Evolutionary conservation across 2,329 filamentous ascomycete genomes (phyloP).

Genomic region (Neophaeococcomyces aloes): DNA sequence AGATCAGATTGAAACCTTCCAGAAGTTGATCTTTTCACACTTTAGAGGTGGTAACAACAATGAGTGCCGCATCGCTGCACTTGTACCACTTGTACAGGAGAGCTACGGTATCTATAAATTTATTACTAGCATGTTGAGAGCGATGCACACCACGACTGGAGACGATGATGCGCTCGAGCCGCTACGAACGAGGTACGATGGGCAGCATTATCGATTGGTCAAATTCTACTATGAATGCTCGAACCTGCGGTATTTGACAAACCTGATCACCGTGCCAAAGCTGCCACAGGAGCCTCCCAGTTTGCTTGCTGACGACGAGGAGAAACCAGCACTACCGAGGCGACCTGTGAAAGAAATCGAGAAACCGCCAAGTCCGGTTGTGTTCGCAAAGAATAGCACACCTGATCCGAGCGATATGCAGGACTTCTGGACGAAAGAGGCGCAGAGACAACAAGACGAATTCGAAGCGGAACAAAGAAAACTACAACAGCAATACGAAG

Average conservation of each 20-base stretch:
- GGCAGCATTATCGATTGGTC: conserved; percentile 89
- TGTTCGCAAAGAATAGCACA: conserved; percentile 55
- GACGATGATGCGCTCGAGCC: conserved; percentile 88
- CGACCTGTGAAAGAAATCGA: conserved; percentile 62
- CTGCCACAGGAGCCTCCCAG: conserved; percentile 89
- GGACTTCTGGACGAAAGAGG: conserved; percentile 94
- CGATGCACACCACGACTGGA: conserved; percentile 92
- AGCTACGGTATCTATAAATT: conserved; percentile 99
- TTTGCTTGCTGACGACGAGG: conserved; percentile 72
- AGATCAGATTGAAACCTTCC: conserved; percentile 96
- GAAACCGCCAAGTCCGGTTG: conserved; percentile 56
- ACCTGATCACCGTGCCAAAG: conserved; percentile 90
- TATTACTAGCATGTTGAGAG: conserved; percentile 96
- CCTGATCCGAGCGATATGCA: conserved; percentile 84
- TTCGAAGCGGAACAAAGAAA: conserved; percentile 90
- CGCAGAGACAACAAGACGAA: conserved; percentile 81
- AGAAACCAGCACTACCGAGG: conserved; percentile 69
- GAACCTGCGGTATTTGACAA: conserved; percentile 91
- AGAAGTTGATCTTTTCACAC: conserved; percentile 96
- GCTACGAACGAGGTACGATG: conserved; percentile 78
- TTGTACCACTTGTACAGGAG: conserved; percentile 90
- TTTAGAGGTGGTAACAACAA: conserved; percentile 88
- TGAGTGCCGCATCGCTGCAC: conserved; percentile 86
- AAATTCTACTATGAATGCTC: conserved; percentile 99
- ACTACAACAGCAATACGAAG: conserved; percentile 75